Evolutionary conservation across 768 basidiomycete species (phyloP).

Genomic region (Termitomyces sp.): DNA sequence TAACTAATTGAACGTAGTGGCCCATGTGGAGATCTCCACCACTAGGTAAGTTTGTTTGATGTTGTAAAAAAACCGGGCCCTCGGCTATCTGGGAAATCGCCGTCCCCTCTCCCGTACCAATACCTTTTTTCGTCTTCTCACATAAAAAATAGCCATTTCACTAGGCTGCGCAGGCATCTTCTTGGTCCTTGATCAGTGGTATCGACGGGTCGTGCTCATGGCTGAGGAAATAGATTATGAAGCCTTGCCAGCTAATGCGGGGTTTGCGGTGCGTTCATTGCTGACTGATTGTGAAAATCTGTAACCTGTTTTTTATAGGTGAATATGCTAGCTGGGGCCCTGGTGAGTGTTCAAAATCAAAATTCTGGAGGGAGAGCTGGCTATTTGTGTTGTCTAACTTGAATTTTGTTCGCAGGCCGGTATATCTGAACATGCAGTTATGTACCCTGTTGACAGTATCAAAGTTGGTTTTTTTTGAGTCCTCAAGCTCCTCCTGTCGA

Average conservation of each 20-base stretch:
- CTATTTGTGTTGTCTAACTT: neutral
- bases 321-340: slow-evolving; percentile 95
- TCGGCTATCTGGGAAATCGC: slow-evolving; percentile 5
- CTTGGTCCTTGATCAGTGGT: neutral
- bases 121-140: neutral
- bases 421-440: slow-evolving; percentile 98
- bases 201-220: slow-evolving; percentile 22
- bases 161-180: slow-evolving; percentile 4
- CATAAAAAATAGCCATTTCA: slow-evolving; percentile 5
- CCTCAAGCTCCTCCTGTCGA: neutral
- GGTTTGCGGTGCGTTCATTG: slow-evolving; percentile 58
- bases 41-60: too few species aligned
- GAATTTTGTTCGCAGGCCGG: slow-evolving; percentile 64
- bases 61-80: neutral
- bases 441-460: slow-evolving; percentile 98
- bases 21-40: too few species aligned
- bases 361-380: neutral
- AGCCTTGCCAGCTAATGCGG: slow-evolving; percentile 65
- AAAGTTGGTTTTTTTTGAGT: slow-evolving; percentile 58
- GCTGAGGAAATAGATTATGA: slow-evolving; percentile 48
- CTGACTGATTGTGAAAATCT: slow-evolving; percentile 10
- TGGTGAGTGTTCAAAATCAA: slow-evolving; percentile 53
- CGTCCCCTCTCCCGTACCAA: neutral
- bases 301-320: slow-evolving; percentile 45
- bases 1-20: too few species aligned